Evolutionary conservation across 768 basidiomycete species (phyloP), one percentile per base, ranked within the genome.

Genomic region (Termitomyces sp.): DNA sequence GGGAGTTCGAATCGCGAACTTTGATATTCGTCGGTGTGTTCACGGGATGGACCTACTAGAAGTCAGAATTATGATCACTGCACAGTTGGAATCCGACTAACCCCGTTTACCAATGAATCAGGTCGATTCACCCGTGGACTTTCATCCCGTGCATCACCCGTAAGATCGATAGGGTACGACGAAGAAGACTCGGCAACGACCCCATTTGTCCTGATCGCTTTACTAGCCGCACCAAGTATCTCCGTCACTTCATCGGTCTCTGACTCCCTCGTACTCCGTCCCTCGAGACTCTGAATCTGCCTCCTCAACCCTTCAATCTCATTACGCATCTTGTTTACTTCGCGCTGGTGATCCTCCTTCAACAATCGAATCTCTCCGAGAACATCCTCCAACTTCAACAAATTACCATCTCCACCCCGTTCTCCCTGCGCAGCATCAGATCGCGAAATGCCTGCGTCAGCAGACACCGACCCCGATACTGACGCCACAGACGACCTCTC

Each of bases 251-350:
- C 40, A 40, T 32, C 15, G 2, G 22, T 24, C 38, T 38, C 55
- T 40, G n/a, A n/a, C 2, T 18, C 36, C 24, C 18, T 36, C n/a
- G n/a, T n/a, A n/a, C n/a, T n/a, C 51, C 20, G 39, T n/a, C 49
- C 12, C 28, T 60, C 55, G 3, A 65, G 42, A 9, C 20, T 18
- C 56, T 49, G 24, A 15, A 65, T 48, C n/a, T 58, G 55, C 52
- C 18, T 62, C 40, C 53, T 57, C 61, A 65, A 20, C 22, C 56
- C 58, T 9, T 65, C 58, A 20, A 65, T 50, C 51, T 65, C 64
- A 22, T 16, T 4, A 9, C 59, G 58, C 59, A 65, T 60, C 18
- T 36, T 52, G n/a, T 24, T 57, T n/a, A 53, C 55, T 33, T 57
- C 61, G 16, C 56, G 11, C 22, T 38, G 39, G 22, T 57, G 58